Base-by-base conservation (phyloP, 371 early-diverging fungal genomes). In the Haplosporangium sp. region DNA sequence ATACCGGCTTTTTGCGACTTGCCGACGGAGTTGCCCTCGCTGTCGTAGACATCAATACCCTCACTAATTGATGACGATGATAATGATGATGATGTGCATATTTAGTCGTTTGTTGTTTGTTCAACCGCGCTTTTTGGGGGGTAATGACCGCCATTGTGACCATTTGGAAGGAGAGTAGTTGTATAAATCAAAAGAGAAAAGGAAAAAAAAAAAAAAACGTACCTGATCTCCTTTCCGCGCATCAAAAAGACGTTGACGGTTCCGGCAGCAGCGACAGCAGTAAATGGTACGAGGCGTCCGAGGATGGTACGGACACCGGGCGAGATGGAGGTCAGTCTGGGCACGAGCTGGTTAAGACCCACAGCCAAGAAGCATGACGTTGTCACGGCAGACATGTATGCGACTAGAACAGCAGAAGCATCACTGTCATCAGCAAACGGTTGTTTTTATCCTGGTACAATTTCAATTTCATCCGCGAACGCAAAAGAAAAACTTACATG, bases 211-310 rank as follows among this genome's bases (percentile, higher is more conserved):
- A 23, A 59, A 56, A 36, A 36, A 12, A 43, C 47, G 41, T 80
- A 85, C 84, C 65, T 83, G 56, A 95, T 80, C 61, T 95, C 95
- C 73, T 95, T 95, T 45, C 88, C 86, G n/a, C 95, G 81, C 95
- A 95, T 95, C 76, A 94, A 79, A 60, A 93, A 91, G 23, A 95
- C 94, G 65, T 95, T 95, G 57, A 92, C 85, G 16, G 94, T 91
- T 64, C 94, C 94, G 16, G 95, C 95, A 7, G 91, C 84, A 1
- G 94, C 93, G 11, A 95, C 95, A 41, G 95, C 94, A 7, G 86
- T 82, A 67, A 95, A 95, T 1, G 95, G 95, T 6, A 94, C 92
- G 10, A 87, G 73, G 14, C 88, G 85, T 55, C 85, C 82, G 45
- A 93, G 65, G 46, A 93, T 43, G 5, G 83, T 73, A 40, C 86